Percentiles rank a stretch among this genome's conserved stretches.
phyloP scores from a whole-genome alignment of 176 grass and related monocot species.

The Avena atlantica region DNA sequence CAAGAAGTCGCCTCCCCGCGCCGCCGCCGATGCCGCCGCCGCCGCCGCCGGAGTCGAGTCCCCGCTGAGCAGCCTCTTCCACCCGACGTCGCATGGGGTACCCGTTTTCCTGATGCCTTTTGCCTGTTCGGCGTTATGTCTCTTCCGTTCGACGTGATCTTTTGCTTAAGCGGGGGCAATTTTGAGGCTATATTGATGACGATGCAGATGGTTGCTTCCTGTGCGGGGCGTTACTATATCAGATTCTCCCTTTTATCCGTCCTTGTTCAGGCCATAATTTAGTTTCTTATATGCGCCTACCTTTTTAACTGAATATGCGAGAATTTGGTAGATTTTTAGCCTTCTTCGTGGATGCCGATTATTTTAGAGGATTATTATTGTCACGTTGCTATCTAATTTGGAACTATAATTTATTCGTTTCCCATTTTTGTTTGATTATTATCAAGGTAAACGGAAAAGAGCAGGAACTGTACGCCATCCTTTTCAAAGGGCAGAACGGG shows the following conservation, averaged over 20 bases:
- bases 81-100: constrained; percentile 48
- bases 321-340: not conserved
- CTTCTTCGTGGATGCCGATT: not conserved
- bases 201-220: constrained; percentile 32
- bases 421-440: not conserved
- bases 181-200: constrained; percentile 4
- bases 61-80: constrained; percentile 52
- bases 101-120: constrained; percentile 2
- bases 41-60: constrained; percentile 33
- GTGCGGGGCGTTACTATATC: not conserved
- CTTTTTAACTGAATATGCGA: constrained; percentile 20
- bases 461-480: constrained; percentile 52
- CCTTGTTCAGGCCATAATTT: not conserved
- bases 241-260: constrained; percentile 25
- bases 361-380: constrained; percentile 9
- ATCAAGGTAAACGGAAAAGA: constrained; percentile 54
- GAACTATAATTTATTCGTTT: not conserved
- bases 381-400: constrained; percentile 4
- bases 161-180: not conserved
- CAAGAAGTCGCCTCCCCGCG: constrained; percentile 50
- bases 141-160: constrained; percentile 3
- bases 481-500: constrained; percentile 57
- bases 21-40: constrained; percentile 6
- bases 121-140: constrained; percentile 35
- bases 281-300: not conserved